Evolutionary conservation across 1,139 yeast genomes (phyloP), one percentile per base, ranked within the genome.

Genomic region (Kurtzmaniella quercitrusa): DNA sequence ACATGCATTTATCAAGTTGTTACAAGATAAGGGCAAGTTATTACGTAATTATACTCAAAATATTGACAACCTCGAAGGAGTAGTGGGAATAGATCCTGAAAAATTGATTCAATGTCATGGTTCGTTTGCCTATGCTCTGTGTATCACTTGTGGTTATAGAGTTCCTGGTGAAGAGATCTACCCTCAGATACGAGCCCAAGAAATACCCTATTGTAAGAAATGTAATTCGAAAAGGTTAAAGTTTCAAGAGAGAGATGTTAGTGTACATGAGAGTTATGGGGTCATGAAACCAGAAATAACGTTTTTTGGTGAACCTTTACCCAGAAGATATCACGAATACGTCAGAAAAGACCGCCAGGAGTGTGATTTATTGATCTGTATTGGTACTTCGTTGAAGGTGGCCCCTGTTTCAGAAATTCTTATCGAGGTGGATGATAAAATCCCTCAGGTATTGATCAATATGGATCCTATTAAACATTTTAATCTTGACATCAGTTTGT

Each of bases 351-450:
- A 85, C 56, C 69, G 84, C 3, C 58, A 69, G 16, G 70, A 78
- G 25, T 89, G 96, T 65, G 98, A 93, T 64, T 68, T 93, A 45
- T 65, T 93, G 39, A 76, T 93, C 6, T 85, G 96, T 61, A 82
- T 91, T 15, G 98, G 98, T 9, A 93, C 98, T 0, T 91, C 98
- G 19, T 73, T 93, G 47, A 89, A 91, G 59, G 98, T 93, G 25
- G 91, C 96, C 0, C 98, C 98, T 0, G 98, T 93, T n/a, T 85
- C 93, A 39, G 91, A 89, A 46, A 87, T 93, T 40, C 90, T 90
- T n/a, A 82, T 88, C 46, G 73, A 79, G 61, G 63, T 90, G 1
- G 84, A 87, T 0, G 77, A 77, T 17, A 62, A 76, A 29, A 81
- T 89, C 1, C 98, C 98, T 0, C 97, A 91, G 60, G 73, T 93